These are phyloP conservation scores for Rhazya stricta DNA, from an alignment of 257 asterid genomes.

Conservation along the genomic window DNA sequence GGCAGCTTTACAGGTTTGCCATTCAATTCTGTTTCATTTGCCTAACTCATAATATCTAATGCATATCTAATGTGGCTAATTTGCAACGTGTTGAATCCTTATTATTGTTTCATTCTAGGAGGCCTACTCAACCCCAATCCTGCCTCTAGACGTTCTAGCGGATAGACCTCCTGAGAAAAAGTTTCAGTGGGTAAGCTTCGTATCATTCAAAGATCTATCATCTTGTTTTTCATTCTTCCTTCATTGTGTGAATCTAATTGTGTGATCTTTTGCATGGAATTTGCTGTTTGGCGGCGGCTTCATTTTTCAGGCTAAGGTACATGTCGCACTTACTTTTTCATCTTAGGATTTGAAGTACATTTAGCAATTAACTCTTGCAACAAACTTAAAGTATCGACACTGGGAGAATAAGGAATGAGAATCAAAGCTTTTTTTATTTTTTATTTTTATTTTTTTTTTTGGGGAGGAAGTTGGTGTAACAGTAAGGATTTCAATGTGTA, in stretches of 20 bases:
- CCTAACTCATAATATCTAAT: constrained; percentile 8
- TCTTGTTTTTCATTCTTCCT: constrained; percentile 17
- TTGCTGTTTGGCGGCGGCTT: constrained; percentile 28
- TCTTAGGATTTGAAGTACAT: constrained; percentile 2
- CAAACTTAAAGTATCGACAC: neutral
- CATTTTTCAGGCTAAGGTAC: constrained; percentile 82
- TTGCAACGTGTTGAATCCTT: neutral
- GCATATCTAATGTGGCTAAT: constrained; percentile 9
- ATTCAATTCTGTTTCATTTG: neutral
- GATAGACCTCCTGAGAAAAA: constrained; percentile 82
- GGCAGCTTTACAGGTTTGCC: constrained; percentile 72
- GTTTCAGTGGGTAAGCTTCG: constrained; percentile 71
- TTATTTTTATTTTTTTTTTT: no score
- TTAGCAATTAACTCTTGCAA: neutral
- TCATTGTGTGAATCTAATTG: constrained; percentile 19
- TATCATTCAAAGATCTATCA: constrained; percentile 6
- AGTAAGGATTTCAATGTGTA: neutral
- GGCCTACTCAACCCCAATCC: constrained; percentile 82
- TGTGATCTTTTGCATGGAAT: constrained; percentile 32
- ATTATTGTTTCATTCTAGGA: constrained; percentile 40
- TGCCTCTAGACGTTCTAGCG: constrained; percentile 79
- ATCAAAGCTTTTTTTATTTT: neutral
- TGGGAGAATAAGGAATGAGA: neutral
- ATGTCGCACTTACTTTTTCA: constrained; percentile 11
- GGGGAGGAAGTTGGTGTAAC: neutral